Conservation (phyloP, 805 yeast genomes). For the Candida michaelii region DNA sequence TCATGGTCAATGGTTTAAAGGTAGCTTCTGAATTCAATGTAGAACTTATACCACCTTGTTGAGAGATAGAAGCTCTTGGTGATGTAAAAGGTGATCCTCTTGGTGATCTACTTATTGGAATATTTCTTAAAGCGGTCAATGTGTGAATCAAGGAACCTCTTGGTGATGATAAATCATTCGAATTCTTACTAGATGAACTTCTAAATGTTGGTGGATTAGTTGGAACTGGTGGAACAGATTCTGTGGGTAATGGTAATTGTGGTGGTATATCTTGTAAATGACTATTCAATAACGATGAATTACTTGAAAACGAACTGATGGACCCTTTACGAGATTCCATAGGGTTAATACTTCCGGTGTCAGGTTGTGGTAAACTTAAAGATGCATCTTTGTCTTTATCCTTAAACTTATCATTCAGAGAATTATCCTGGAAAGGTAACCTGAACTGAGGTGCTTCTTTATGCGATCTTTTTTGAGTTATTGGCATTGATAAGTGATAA, state of each 20-base stretch:
- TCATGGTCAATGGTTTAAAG: conserved; percentile 16
- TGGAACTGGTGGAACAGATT: conserved; percentile 47
- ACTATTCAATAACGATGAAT: conserved; percentile 26
- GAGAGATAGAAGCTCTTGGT: conserved; percentile 50
- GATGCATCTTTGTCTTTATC: conserved; percentile 6
- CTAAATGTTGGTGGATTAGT: conserved; percentile 34
- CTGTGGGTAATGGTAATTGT: conserved; percentile 54
- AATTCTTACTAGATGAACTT: conserved; percentile 34
- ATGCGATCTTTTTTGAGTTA: conserved; percentile 16
- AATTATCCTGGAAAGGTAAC: conserved; percentile 63
- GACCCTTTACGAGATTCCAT: conserved; percentile 13
- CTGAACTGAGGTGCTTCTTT: conserved; percentile 55
- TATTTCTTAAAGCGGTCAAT: conserved; percentile 38
- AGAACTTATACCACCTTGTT: conserved; percentile 19
- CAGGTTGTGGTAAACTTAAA: conserved; percentile 6
- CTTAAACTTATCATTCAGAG: not conserved
- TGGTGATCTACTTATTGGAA: conserved; percentile 36
- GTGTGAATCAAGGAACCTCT: conserved; percentile 43
- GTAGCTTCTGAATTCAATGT: conserved; percentile 18
- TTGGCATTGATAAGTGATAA: conserved; percentile 22
- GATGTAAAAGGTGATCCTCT: conserved; percentile 41
- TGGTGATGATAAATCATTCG: conserved; percentile 39
- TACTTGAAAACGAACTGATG: conserved; percentile 22
- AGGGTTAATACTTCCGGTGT: not conserved
- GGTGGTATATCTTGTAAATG: conserved; percentile 53